Evolutionary conservation across 2,329 filamentous ascomycete genomes (phyloP), one percentile per base, ranked within the genome.

Genomic region (Ceratocystis papillata): DNA sequence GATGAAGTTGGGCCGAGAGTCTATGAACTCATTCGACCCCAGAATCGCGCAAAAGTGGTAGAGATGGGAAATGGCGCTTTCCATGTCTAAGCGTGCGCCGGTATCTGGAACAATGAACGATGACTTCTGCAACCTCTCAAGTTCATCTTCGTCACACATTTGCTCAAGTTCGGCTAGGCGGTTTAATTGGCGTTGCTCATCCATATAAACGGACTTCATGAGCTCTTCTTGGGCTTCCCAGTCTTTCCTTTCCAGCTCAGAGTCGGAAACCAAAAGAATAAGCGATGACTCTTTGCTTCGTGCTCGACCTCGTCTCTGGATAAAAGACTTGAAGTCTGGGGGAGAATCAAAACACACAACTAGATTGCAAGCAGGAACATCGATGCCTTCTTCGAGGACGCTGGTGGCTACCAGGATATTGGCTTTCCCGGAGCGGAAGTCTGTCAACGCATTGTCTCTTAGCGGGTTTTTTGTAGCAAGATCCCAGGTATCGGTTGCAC

Each of bases 31-130:
- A 0, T 77, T 77, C 0, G 76, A 76, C 0, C 82, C 79, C 0
- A 91, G 73, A 0, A 81, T 79, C 0, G 79, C 77, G 73, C 92
- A 96, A 70, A 96, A 95, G 74, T 96, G 90, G 60, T 88, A 79
- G 1, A 97, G 79, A 73, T 94, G 90, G n/a, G 79, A 75, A 61
- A 87, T 83, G 0, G 90, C 88, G 69, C 88, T 88, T 46, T 89
- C 82, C 1, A 90, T 79, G 10, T 88, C 88, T 15, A 96, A 76
- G 12, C 84, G 75, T 0, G 89, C 90, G 3, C 86, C 76, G 0
- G 79, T 81, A 25, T 73, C 69, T 25, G 76, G 68, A 4, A 81
- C 74, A 17, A 71, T 69, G 59, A 80, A 76, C 44, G 55, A 68
- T 10, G 41, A 72, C 41, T 69, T 72, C 62, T 73, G 73, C 0